A percentile compares a stretch with the other conserved stretches of the same genome.
Evolutionary conservation across 2,329 filamentous ascomycete genomes (phyloP).

Genomic region (Fusarium sp.): DNA sequence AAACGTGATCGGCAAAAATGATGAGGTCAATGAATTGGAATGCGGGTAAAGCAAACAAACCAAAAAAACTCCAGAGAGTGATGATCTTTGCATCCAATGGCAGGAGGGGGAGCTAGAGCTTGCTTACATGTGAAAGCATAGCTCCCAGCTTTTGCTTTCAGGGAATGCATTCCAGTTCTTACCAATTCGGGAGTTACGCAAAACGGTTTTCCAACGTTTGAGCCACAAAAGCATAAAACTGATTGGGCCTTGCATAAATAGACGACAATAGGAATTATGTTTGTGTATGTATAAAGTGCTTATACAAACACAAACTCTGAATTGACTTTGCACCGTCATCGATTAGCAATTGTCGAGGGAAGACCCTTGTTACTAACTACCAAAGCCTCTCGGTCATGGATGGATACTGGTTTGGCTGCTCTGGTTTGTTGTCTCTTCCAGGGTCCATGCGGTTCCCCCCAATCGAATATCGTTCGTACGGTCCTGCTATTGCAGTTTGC

Average conservation of each 20-base stretch:
- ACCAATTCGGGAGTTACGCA: conserved; percentile 14
- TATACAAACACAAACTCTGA: neutral
- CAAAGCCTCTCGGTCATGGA: neutral
- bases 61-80: neutral
- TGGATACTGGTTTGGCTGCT: neutral
- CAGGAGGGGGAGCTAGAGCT: conserved; percentile 5
- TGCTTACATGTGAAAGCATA: conserved; percentile 24
- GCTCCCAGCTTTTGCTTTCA: neutral
- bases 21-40: conserved; percentile 22
- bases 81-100: conserved; percentile 36
- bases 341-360: neutral
- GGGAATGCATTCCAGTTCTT: conserved; percentile 5
- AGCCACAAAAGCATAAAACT: conserved; percentile 16
- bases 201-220: conserved; percentile 17
- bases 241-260: neutral
- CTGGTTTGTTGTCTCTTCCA: conserved; percentile 7
- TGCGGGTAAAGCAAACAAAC: conserved; percentile 3
- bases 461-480: conserved; percentile 19
- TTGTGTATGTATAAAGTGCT: conserved; percentile 8
- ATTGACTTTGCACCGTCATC: conserved; percentile 4
- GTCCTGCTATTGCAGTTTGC: neutral
- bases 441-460: conserved; percentile 21
- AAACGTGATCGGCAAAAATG: neutral
- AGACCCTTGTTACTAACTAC: neutral
- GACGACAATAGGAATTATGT: neutral